Conservation (phyloP, 768 basidiomycete species). For the Tricholoma sp. region DNA sequence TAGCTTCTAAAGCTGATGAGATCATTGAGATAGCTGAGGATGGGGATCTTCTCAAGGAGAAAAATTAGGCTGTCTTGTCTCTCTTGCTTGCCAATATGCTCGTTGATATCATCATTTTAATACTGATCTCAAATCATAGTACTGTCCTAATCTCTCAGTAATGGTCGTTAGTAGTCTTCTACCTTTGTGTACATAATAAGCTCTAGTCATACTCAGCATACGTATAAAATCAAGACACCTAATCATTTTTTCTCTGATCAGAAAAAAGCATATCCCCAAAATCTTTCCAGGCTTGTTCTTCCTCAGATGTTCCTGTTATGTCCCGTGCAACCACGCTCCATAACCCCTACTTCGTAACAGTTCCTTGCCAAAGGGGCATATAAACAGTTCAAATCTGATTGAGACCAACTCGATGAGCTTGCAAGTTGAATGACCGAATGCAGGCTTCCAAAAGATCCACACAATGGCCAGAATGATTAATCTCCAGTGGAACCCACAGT, state of each 20-base stretch:
- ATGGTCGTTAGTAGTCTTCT: not conserved
- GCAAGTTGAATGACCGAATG: slow-evolving; percentile 31
- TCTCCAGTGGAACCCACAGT: slow-evolving; percentile 35
- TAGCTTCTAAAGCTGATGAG: not conserved
- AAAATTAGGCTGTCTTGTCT: not conserved
- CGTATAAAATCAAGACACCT: slow-evolving; percentile 30
- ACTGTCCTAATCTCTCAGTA: not conserved
- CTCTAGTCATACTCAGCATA: slow-evolving; percentile 12
- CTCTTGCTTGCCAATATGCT: not conserved
- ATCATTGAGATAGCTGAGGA: not conserved
- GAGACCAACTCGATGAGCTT: slow-evolving; percentile 27
- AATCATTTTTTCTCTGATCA: slow-evolving; percentile 26
- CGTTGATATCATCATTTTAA: not conserved
- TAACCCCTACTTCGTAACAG: no score
- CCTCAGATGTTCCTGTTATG: slow-evolving; percentile 15
- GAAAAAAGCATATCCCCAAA: slow-evolving; percentile 36
- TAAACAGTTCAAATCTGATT: slow-evolving; percentile 42
- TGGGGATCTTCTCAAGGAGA: not conserved
- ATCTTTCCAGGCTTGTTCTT: slow-evolving; percentile 29
- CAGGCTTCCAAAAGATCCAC: slow-evolving; percentile 32
- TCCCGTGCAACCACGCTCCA: no score
- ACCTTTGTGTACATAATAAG: slow-evolving; percentile 25
- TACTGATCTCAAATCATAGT: not conserved
- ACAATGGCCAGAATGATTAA: slow-evolving; percentile 20
- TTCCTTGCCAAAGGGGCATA: slow-evolving; percentile 30